phyloP scores from a whole-genome alignment of 768 basidiomycete species.

The Amanita jacksonii region DNA sequence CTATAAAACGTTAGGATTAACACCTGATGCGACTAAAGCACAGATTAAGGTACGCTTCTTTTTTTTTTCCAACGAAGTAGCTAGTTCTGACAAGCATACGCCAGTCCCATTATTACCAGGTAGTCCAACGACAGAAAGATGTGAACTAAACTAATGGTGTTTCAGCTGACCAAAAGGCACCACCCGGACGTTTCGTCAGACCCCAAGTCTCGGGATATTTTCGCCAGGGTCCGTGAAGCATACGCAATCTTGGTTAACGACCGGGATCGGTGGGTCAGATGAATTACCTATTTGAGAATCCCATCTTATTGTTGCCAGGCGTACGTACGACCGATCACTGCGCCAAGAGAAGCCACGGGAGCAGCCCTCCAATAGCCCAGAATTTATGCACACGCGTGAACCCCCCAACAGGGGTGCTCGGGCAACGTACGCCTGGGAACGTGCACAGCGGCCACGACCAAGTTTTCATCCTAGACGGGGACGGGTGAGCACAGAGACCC shows the following conservation, averaged over 20 bases:
- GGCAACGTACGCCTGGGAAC: slow-evolving; percentile 34
- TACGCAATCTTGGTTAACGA: slow-evolving; percentile 36
- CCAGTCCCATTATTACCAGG: slow-evolving; percentile 35
- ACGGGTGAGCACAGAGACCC: too few relatives aligned
- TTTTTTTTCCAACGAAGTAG: background rate
- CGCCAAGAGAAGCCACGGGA: slow-evolving; percentile 17
- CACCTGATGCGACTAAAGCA: slow-evolving; percentile 27
- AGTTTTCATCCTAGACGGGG: too few relatives aligned
- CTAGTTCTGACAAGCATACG: background rate
- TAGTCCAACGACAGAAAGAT: slow-evolving; percentile 7
- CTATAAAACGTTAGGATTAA: slow-evolving; percentile 32
- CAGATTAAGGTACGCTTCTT: slow-evolving; percentile 29
- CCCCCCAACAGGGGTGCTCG: slow-evolving; percentile 22
- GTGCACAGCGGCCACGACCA: slow-evolving; percentile 17
- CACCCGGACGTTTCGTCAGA: slow-evolving; percentile 41
- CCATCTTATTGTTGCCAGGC: slow-evolving; percentile 17
- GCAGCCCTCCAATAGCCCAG: slow-evolving; percentile 10
- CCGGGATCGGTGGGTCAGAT: slow-evolving; percentile 26
- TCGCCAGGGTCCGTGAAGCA: slow-evolving; percentile 32
- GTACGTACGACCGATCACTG: slow-evolving; percentile 35
- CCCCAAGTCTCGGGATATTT: slow-evolving; percentile 27
- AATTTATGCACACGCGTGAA: slow-evolving; percentile 12
- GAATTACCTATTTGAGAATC: background rate
- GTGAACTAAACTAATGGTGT: background rate
- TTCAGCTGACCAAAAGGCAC: slow-evolving; percentile 35